A percentile compares a stretch with the other conserved stretches of the same genome.
phyloP scores from a whole-genome alignment of 208 protist genomes.

The Porcisia deanei region DNA sequence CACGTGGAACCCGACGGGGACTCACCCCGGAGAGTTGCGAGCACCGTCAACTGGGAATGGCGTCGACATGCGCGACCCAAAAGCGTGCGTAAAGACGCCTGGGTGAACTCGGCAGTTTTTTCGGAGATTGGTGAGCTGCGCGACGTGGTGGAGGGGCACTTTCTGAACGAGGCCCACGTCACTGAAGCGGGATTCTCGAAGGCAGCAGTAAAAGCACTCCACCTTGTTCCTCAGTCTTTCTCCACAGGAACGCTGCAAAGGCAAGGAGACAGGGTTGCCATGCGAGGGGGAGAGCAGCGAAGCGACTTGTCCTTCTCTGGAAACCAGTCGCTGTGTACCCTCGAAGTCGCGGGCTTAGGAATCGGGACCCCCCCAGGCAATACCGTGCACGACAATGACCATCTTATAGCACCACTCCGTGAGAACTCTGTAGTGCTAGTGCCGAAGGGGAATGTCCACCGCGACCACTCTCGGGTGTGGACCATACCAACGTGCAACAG shows the following conservation, averaged over 20 bases:
- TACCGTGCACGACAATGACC: background rate
- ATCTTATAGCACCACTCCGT: background rate
- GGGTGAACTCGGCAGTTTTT: constrained; percentile 44
- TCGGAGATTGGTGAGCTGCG: constrained; percentile 52
- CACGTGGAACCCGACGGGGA: constrained; percentile 8
- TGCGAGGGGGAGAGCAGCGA: background rate
- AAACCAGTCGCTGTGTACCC: constrained; percentile 10
- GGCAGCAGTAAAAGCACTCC: constrained; percentile 27
- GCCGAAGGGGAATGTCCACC: constrained; percentile 8
- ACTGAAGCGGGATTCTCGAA: constrained; percentile 43
- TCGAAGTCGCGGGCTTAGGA: constrained; percentile 4
- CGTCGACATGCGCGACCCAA: constrained; percentile 51
- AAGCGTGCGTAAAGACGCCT: constrained; percentile 44
- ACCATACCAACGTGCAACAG: background rate
- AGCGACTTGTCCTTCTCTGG: constrained; percentile 28
- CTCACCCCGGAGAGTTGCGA: constrained; percentile 13
- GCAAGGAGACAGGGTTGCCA: background rate
- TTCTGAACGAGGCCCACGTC: constrained; percentile 37
- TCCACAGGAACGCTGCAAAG: background rate
- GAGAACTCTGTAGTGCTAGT: constrained; percentile 21
- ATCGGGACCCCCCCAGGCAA: background rate
- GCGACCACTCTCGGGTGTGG: background rate
- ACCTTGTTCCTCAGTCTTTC: constrained; percentile 8
- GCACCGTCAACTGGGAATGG: constrained; percentile 27
- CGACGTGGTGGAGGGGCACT: constrained; percentile 40